Conservation (phyloP, 805 yeast genomes). For the Diddensiella transvaalensis region DNA sequence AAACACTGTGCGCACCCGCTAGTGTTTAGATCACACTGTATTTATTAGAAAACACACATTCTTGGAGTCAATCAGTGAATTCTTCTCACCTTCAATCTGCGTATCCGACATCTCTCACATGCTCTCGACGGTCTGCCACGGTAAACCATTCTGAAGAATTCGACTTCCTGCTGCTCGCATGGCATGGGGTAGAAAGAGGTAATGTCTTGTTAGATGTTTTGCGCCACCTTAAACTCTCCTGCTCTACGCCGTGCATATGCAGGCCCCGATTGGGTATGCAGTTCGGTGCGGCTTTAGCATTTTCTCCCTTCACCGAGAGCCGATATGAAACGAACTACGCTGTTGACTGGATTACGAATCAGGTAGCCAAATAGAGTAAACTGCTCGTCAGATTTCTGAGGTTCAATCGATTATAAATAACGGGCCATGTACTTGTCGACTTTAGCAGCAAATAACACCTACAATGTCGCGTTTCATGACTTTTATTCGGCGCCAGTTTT, state of each 20-base stretch:
- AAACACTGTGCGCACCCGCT: background rate
- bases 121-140: background rate
- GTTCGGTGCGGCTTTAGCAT: background rate
- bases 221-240: background rate
- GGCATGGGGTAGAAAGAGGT: background rate
- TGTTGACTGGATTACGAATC: background rate
- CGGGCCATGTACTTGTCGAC: background rate
- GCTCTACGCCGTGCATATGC: background rate
- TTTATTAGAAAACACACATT: background rate
- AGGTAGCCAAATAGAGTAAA: background rate
- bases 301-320: no score
- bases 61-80: background rate
- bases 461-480: background rate
- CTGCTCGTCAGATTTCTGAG: background rate
- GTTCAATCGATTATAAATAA: background rate
- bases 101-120: background rate
- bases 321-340: no score
- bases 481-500: background rate
- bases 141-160: background rate
- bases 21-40: slow-evolving; percentile 1
- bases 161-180: background rate
- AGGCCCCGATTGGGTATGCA: background rate
- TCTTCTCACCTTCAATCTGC: background rate
- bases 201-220: background rate
- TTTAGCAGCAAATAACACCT: background rate